Conservation (phyloP, 176 grass and related monocot species). For the Oryza glaberrima region DNA sequence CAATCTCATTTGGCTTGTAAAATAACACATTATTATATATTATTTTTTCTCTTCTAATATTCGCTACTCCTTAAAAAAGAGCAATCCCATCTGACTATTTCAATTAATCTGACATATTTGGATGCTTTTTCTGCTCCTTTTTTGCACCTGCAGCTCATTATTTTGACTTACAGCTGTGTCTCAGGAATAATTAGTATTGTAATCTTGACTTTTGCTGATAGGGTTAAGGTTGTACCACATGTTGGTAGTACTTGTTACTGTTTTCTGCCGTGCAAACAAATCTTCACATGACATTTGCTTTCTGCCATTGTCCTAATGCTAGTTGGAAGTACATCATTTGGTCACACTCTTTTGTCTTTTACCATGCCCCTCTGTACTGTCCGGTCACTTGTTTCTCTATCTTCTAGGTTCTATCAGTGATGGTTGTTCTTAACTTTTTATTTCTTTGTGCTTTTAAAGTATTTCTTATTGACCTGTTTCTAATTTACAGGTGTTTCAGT, state of each 20-base stretch:
- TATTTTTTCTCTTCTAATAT: neutral
- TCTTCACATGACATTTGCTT: constrained; percentile 39
- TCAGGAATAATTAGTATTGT: constrained; percentile 18
- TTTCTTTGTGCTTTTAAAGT: constrained; percentile 4
- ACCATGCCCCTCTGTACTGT: neutral
- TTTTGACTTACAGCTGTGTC: constrained; percentile 29
- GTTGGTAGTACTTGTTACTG: constrained; percentile 44
- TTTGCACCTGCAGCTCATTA: constrained; percentile 8
- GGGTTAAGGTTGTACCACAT: constrained; percentile 24
- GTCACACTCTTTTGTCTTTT: constrained; percentile 42
- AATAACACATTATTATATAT: neutral
- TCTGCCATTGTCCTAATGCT: constrained; percentile 46
- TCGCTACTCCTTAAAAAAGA: constrained; percentile 3
- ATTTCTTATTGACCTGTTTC: constrained; percentile 16
- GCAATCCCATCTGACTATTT: neutral
- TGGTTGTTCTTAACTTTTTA: constrained; percentile 6
- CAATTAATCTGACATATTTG: neutral
- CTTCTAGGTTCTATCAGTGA: neutral
- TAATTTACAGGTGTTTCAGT: constrained; percentile 77
- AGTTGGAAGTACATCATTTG: constrained; percentile 48
- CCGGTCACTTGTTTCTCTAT: constrained; percentile 16
- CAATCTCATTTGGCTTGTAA: neutral
- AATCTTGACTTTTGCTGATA: constrained; percentile 44
- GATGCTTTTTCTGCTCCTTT: neutral
- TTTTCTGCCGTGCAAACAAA: constrained; percentile 45